Evolutionary conservation across 768 basidiomycete species (phyloP), one percentile per base, ranked within the genome.

Genomic region (Trametes sanguinea): DNA sequence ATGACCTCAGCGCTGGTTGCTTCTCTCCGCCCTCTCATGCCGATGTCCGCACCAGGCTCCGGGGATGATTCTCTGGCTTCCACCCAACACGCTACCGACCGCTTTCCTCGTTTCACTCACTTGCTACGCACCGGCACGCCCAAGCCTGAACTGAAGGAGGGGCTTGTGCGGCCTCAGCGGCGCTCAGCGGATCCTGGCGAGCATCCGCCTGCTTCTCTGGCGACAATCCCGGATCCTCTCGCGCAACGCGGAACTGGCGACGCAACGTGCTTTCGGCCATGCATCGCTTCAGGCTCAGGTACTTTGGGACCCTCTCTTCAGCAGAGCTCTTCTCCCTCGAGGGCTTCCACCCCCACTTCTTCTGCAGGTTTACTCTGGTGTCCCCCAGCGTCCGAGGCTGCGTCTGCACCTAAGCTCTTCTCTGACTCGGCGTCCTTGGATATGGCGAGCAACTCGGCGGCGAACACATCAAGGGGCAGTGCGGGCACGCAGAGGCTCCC

Each of bases 101-200:
- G 63, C 63, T 64, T 64, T 52, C 63, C 63, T 60, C 63, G 63
- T 64, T 64, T 60, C 54, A 46, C 59, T 39, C 46, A 64, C 60
- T 58, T 60, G 58, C 59, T 64, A 60, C 63, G 63, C 54, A 55
- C 59, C 63, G 63, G 63, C 61, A 62, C 55, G 42, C 61, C 61
- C 43, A 37, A 62, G 50, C 63, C 58, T 43, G 58, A 64, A 52
- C 44, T 54, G 58, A 53, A 63, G 14, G 43, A 27, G 50, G 58
- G 50, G 54, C 43, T 39, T 50, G 59, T 37, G 63, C 63, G 50
- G 59, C 50, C 30, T 44, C 55, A 29, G 63, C 63, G 63, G 63
- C 63, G 58, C 59, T 60, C 63, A 60, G 58, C 63, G 63, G 63
- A 64, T 52, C 54, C 59, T 59, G 63, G 51, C 55, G 40, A 55